phyloP scores from a whole-genome alignment of 352 stramenopile species.

The Phytopythium litorale region DNA sequence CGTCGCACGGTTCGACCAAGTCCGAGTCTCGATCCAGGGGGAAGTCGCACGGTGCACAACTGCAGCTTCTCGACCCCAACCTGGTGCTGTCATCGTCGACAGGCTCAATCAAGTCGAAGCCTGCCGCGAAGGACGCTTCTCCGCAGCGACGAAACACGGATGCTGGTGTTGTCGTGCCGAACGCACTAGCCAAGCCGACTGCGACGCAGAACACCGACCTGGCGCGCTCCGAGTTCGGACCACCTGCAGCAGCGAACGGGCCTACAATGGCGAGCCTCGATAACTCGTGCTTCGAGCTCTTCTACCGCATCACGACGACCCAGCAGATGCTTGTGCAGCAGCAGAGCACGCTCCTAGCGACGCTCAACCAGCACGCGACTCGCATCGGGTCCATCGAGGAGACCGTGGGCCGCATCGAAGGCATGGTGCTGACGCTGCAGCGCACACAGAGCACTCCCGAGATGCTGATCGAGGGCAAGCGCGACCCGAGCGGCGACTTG shows the following conservation, averaged over 20 bases:
- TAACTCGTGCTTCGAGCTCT: conserved; percentile 43
- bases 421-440: conserved; percentile 26
- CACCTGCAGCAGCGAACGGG: neutral
- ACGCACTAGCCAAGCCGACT: neutral
- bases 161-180: neutral
- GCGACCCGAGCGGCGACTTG: neutral
- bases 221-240: neutral
- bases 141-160: conserved; percentile 4
- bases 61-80: conserved; percentile 31
- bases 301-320: conserved; percentile 58
- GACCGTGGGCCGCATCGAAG: conserved; percentile 40
- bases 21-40: neutral
- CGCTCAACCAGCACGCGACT: conserved; percentile 41
- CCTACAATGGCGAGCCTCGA: conserved; percentile 12
- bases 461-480: neutral
- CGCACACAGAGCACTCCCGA: conserved; percentile 16
- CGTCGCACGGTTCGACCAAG: conserved; percentile 2
- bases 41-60: conserved; percentile 7
- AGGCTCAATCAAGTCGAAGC: neutral
- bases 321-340: conserved; percentile 63
- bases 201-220: neutral
- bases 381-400: conserved; percentile 52
- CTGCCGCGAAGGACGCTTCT: neutral
- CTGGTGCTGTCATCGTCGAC: conserved; percentile 15
- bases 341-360: conserved; percentile 34